Base-by-base conservation (phyloP, 208 protist species). In the Wallacemonas sp. region DNA sequence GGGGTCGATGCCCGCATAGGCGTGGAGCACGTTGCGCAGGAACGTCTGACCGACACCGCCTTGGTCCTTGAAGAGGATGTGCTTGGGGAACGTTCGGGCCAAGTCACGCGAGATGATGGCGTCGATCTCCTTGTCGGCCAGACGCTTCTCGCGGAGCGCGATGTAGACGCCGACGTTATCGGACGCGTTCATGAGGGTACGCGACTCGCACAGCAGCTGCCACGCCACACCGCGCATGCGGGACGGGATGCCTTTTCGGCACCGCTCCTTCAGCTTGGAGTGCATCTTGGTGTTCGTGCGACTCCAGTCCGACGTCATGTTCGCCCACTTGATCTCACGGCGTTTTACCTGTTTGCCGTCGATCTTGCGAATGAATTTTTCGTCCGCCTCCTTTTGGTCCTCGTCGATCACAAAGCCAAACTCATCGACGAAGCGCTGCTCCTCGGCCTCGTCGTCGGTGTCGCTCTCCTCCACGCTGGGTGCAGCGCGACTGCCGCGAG, bases 401-500 rank as follows among this genome's bases (percentile, higher is more conserved):
- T 90, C 81, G 76, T 93, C 81, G 24, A 96, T 72, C 1, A 93
- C 72, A 48, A 96, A 96, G 36, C 92, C 92, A 65, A 96, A 96
- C 80, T 96, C 88, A 72, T 96, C 87, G 1, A 96, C 78, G 48
- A 96, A 90, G 61, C 72, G 66, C 57, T 81, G 75, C 61, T 94
- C 85, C 16, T 89, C 80, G 19, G 77, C 82, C 47, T 78, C 63
- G 34, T 82, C 77, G 29, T 80, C 72, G 14, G 36, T 44, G 2
- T 74, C 70, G 4, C 61, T 24, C 17, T 47, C 72, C 27, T 49
- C 39, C 12, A 46, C 39, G 9, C 34, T 48, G 36, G 39, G 6
- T 3, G 34, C 14, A 6, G 16, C 17, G 43, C 21, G 34, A 44
- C 56, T 61, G 56, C 17, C 16, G 32, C 26, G 16, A 16, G 49